A percentile compares a stretch with the other conserved stretches of the same genome.
Evolutionary conservation across 768 basidiomycete genomes (phyloP).

Genomic region (Tephrocybe sp.): DNA sequence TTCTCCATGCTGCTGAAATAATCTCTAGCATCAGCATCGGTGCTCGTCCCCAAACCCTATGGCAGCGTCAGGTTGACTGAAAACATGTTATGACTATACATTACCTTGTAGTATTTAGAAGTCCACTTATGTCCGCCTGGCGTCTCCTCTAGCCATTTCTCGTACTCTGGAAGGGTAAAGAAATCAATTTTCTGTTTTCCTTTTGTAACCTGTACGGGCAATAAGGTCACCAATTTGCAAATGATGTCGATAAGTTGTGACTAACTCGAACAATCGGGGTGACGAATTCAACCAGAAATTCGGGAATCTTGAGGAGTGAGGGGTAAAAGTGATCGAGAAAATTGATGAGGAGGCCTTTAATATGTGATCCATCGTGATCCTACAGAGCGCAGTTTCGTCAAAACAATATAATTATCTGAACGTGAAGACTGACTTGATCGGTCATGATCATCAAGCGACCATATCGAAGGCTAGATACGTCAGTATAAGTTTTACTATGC

Average conservation of each 20-base stretch:
- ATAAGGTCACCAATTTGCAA: neutral
- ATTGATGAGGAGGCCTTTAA: conserved; percentile 99
- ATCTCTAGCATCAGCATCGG: conserved; percentile 82
- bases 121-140: conserved; percentile 80
- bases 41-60: conserved; percentile 95
- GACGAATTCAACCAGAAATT: conserved; percentile 96
- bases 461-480: conserved; percentile 71
- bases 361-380: conserved; percentile 99
- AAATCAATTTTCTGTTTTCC: conserved; percentile 80
- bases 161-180: conserved; percentile 97
- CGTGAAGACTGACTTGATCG: conserved; percentile 72
- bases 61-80: neutral
- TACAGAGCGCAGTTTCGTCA: conserved; percentile 25
- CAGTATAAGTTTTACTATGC: conserved; percentile 86
- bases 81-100: conserved; percentile 15
- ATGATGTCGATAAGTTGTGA: conserved; percentile 6
- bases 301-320: conserved; percentile 83
- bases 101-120: conserved; percentile 95
- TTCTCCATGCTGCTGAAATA: conserved; percentile 92
- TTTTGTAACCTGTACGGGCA: conserved; percentile 60
- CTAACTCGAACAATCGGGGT: conserved; percentile 95
- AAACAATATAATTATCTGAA: neutral
- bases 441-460: conserved; percentile 99
- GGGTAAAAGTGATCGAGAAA: conserved; percentile 97
- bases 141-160: conserved; percentile 83